Base-by-base conservation (phyloP, 2,329 filamentous ascomycete genomes). In the Kalmusia sp. region DNA sequence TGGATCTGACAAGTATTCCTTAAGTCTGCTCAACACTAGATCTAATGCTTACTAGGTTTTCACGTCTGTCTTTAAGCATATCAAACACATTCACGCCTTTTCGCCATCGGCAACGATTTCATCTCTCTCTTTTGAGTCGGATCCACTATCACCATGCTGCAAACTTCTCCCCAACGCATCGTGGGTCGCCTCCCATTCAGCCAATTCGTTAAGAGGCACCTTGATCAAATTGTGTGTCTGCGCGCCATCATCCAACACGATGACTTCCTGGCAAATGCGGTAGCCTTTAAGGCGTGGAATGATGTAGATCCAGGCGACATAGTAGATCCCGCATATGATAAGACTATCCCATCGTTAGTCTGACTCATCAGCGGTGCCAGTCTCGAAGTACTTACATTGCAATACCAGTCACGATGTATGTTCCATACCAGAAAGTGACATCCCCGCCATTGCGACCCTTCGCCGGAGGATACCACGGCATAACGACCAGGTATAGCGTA, bases 361-460 rank as follows among this genome's bases (percentile, higher is more conserved):
- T 44, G 5, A 15, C 3, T 19, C 14, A 41, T 33, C 12, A 5
- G 28, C 11, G 9, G n/a, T n/a, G n/a, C n/a, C 11, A 1, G 22
- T 5, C 8, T 24, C 14, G 9, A 4, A n/a, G 46, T n/a, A 82
- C 84, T 78, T 76, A 87, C 83, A 89, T 81, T 19, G 70, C 84
- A 53, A 90, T 80, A 0, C 87, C 87, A 0, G 84, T 80, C 0
- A 86, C 82, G 15, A 82, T 80, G 58, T 90, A 90, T 0, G 87
- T 90, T 1, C 79, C 87, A 57, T 90, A 91, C 84, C 85, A 91
- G 69, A 91, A 91, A 51, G 82, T 87, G 1, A 91, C 87, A 52
- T 87, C 83, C 0, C 87, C 88, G 0, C 81, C 84, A 28, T 82
- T 80, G 0, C 76, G 76, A 0, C 88, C 88, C 0, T 75, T 80